Evolutionary conservation across 2,329 filamentous ascomycete genomes (phyloP), one percentile per base, ranked within the genome.

Genomic region (Periconia digitata): DNA sequence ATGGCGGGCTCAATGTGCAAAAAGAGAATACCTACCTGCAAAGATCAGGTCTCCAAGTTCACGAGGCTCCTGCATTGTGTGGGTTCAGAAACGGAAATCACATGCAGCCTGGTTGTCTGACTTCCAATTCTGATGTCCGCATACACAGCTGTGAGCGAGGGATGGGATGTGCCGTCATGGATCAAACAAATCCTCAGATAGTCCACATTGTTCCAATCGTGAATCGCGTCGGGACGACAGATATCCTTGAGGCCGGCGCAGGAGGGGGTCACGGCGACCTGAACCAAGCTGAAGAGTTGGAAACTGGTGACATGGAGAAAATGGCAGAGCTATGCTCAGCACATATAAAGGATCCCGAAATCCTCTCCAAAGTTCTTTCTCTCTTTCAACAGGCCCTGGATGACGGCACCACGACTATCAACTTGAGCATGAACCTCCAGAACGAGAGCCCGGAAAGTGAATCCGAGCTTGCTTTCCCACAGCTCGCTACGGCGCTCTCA

Each of bases 91-190:
- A 87, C 43, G 92, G 89, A 2, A 95, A 96, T 59, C 78, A 77
- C 1, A 72, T 77, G 12, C 82, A 88, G 24, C 69, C 78, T 0
- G 91, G 91, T 2, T 94, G 87, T 61, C 73, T 96, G 21, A 95
- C 89, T 0, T 74, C 74, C 0, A 76, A 86, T 20, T 68, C 79
- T 20, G 73, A 75, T 17, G 84, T 83, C 0, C 83, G 87, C 2
- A 76, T 97, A 6, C 92, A 97, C 68, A 95, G 90, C 62, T 96
- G 92, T 58, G 91, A 95, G 62, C 86, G 83, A 53, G 88, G 85
- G 0, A 82, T 80, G 50, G 77, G 79, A 18, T 90, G 87, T 56
- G 62, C 73, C 0, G 72, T 78, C 0, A 56, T 85, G 43, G 73
- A 76, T 74, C 56, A 76, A 65, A 6, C 66, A 72, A 1, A 66